phyloP scores from a whole-genome alignment of 1,284 basidiomycete species.

The Amylostereum areolatum region DNA sequence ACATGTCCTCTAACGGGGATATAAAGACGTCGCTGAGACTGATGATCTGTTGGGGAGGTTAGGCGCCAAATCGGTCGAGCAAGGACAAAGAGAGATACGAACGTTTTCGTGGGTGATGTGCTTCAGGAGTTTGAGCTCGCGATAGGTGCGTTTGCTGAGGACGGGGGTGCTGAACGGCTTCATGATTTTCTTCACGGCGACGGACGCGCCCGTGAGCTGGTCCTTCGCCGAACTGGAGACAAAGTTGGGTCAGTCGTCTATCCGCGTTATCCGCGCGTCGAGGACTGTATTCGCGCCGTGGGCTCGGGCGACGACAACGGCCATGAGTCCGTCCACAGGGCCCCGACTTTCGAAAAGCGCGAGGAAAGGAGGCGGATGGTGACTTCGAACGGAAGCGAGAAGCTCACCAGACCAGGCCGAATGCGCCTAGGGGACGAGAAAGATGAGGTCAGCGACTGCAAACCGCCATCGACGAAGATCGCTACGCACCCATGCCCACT shows the following conservation, averaged over 20 bases:
- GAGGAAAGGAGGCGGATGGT: background rate
- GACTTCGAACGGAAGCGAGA: background rate
- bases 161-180: conserved; percentile 97
- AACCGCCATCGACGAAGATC: conserved; percentile 17
- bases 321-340: background rate
- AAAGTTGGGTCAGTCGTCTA: background rate
- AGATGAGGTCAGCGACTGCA: conserved; percentile 9
- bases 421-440: conserved; percentile 59
- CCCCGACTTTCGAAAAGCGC: background rate
- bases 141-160: conserved; percentile 95
- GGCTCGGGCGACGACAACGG: background rate
- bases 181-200: conserved; percentile 99
- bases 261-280: background rate
- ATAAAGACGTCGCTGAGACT: conserved; percentile 99
- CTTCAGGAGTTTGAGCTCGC: conserved; percentile 97
- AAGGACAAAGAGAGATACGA: conserved; percentile 15
- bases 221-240: conserved; percentile 89
- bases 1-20: conserved; percentile 97
- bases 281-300: background rate
- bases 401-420: conserved; percentile 89
- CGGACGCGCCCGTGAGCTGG: conserved; percentile 89
- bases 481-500: conserved; percentile 91
- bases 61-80: background rate
- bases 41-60: conserved; percentile 70
- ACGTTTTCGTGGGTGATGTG: conserved; percentile 99